Evolutionary conservation across 108 stramenopile species (phyloP).

Genomic region (Aurantiochytrium sp.): DNA sequence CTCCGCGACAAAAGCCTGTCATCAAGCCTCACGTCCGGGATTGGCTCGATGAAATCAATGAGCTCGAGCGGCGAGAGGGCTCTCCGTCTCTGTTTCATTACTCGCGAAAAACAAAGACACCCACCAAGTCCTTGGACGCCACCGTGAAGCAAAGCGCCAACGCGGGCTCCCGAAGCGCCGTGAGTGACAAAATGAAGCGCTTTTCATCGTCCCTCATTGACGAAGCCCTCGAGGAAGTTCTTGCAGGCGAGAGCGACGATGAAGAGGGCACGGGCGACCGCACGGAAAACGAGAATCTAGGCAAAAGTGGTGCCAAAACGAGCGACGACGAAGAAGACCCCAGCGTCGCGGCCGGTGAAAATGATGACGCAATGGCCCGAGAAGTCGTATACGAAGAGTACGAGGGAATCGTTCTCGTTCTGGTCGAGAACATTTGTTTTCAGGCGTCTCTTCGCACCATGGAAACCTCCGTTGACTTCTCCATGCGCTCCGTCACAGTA

Average conservation of each 20-base stretch:
- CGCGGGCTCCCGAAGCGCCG: background rate
- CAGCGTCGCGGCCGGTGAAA: background rate
- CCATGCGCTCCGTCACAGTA: background rate
- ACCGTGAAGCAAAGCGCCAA: background rate
- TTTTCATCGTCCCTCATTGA: background rate
- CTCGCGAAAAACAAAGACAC: background rate
- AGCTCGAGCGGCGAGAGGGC: background rate
- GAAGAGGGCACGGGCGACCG: no score
- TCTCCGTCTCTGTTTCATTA: background rate
- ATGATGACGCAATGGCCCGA: background rate
- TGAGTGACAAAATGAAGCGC: background rate
- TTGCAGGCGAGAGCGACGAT: background rate
- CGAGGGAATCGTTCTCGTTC: background rate
- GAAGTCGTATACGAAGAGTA: background rate
- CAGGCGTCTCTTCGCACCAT: background rate
- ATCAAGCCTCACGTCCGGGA: background rate
- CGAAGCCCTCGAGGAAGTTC: background rate
- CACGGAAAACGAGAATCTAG: no score
- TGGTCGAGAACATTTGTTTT: background rate
- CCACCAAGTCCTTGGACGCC: background rate
- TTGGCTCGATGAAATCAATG: background rate
- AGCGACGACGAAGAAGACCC: background rate
- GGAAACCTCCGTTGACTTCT: background rate
- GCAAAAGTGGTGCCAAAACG: no score
- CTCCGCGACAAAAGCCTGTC: background rate